Conservation (phyloP, 2,329 filamentous ascomycete species). For the Monilinia vaccinii-corymbosi region DNA sequence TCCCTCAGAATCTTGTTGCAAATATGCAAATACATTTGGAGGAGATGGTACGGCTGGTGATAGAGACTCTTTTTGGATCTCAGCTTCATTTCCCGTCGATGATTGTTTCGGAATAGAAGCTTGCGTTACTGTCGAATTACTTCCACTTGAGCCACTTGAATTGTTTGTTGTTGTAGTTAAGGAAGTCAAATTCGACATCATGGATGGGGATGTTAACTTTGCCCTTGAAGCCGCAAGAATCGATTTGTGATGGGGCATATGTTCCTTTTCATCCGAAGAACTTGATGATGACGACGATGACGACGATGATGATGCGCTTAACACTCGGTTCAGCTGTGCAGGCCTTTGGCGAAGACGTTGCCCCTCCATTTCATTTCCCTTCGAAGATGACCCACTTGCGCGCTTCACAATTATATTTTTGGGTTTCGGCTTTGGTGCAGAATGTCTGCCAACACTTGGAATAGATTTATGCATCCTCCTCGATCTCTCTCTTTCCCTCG, state of each 20-base stretch:
- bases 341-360: constrained; percentile 15
- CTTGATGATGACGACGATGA: constrained; percentile 17
- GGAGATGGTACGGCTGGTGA: constrained; percentile 27
- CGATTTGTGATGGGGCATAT: constrained; percentile 20
- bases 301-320: constrained; percentile 15
- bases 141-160: constrained; percentile 34
- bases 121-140: constrained; percentile 35
- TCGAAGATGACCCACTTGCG: constrained; percentile 11
- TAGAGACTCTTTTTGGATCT: constrained; percentile 16
- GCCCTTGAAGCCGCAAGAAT: constrained; percentile 21
- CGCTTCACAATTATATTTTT: constrained; percentile 18
- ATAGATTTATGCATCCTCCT: constrained; percentile 17
- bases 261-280: constrained; percentile 21
- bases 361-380: constrained; percentile 15
- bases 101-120: constrained; percentile 24
- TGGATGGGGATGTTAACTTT: constrained; percentile 28
- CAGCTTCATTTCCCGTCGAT: constrained; percentile 15
- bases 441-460: constrained; percentile 14
- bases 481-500: constrained; percentile 21
- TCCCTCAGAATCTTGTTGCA: constrained; percentile 16
- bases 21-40: constrained; percentile 25
- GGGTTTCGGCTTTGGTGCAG: constrained; percentile 14
- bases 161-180: constrained; percentile 28
- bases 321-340: constrained; percentile 15
- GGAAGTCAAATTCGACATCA: constrained; percentile 28